Evolutionary conservation across 2,329 filamentous ascomycete genomes (phyloP).

Genomic region (Beauveria australis): DNA sequence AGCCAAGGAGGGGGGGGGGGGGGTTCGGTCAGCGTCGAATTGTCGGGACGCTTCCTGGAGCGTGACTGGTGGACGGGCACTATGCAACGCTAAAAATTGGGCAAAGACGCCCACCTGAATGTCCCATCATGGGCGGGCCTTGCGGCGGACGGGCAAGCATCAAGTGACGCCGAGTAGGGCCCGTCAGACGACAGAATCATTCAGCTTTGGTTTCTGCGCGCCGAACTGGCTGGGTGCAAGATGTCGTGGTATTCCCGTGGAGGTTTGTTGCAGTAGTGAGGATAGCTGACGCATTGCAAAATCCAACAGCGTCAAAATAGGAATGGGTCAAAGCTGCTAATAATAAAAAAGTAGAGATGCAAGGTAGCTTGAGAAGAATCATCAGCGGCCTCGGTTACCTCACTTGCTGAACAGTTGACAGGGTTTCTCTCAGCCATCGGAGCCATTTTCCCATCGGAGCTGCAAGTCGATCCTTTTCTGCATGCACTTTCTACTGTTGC

Average conservation of each 20-base stretch:
- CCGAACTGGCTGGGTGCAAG: neutral
- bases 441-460: too few relatives aligned
- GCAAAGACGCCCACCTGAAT: neutral
- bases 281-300: neutral
- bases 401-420: too few relatives aligned
- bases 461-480: neutral
- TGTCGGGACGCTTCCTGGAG: neutral
- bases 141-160: neutral
- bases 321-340: neutral
- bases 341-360: neutral
- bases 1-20: too few relatives aligned
- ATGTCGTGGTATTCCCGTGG: neutral
- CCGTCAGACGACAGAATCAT: conserved; percentile 9
- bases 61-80: conserved; percentile 7
- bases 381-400: too few relatives aligned
- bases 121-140: neutral
- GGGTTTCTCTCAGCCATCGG: too few relatives aligned
- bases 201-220: neutral
- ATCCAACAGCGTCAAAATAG: neutral
- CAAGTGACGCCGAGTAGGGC: conserved; percentile 10
- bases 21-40: neutral
- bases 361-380: neutral
- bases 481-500: neutral
- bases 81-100: neutral
- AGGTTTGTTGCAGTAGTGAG: neutral